Conservation (phyloP, 73 alveolate genomes). For the Paramecium caudatum region DNA sequence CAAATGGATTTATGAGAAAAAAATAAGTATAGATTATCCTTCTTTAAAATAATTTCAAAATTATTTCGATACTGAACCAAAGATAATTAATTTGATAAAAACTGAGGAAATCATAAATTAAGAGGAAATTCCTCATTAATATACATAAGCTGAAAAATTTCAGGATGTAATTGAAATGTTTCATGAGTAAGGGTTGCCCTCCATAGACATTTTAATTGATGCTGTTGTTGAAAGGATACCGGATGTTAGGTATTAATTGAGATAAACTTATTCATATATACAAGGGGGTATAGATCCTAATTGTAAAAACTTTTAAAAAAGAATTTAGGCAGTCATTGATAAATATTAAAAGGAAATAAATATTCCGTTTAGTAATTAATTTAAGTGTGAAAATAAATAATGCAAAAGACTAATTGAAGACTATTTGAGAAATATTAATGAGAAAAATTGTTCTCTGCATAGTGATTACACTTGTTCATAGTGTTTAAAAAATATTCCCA, state of each 20-base stretch:
- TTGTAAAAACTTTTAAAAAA: too few relatives aligned
- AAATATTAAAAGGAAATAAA: too few relatives aligned
- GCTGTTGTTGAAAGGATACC: background rate
- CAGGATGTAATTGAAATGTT: background rate
- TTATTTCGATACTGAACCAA: background rate
- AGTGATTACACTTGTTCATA: too few relatives aligned
- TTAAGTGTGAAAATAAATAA: too few relatives aligned
- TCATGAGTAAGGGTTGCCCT: background rate
- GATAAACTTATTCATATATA: background rate
- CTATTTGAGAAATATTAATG: too few relatives aligned
- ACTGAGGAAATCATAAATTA: background rate
- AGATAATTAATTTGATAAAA: background rate
- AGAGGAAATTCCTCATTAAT: background rate
- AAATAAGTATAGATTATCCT: background rate
- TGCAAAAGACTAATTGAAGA: too few relatives aligned
- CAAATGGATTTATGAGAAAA: background rate
- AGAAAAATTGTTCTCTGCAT: too few relatives aligned
- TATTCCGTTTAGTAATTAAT: too few relatives aligned
- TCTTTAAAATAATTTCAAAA: background rate
- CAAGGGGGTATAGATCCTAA: background rate
- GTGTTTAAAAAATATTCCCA: too few relatives aligned
- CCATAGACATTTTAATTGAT: background rate
- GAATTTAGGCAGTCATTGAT: too few relatives aligned
- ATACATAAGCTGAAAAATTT: background rate
- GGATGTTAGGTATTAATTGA: too few relatives aligned